Percentiles rank a stretch among this genome's conserved stretches.
Conservation (phyloP, 75 land plant genomes). For the Picea glauca region DNA sequence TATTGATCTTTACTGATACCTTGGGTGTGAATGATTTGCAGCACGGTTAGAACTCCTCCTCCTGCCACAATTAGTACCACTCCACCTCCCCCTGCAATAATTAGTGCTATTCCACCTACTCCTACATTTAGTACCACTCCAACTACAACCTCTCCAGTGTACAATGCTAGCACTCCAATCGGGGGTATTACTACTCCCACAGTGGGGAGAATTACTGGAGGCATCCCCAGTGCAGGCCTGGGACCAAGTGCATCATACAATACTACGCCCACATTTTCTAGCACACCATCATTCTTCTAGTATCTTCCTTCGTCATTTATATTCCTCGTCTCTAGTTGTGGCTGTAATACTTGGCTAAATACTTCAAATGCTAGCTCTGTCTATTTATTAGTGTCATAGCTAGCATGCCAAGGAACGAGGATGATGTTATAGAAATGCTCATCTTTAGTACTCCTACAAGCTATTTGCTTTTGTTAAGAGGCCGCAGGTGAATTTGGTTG, state of each 20-base stretch:
- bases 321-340: background rate
- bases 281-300: background rate
- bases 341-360: background rate
- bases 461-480: too few relatives aligned
- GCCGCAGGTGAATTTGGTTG: too few relatives aligned
- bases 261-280: background rate
- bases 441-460: too few relatives aligned
- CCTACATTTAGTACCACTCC: background rate
- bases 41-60: too few relatives aligned
- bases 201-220: background rate
- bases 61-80: background rate
- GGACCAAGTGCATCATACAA: background rate
- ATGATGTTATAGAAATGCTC: too few relatives aligned
- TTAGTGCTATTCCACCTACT: background rate
- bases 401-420: too few relatives aligned
- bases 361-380: too few relatives aligned
- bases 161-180: background rate
- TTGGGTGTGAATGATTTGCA: too few relatives aligned
- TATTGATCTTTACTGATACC: too few relatives aligned
- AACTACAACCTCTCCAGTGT: background rate
- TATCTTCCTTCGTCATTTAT: background rate
- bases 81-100: background rate
- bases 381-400: too few relatives aligned
- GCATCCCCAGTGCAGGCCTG: too few relatives aligned
- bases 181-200: background rate